Percentiles rank a stretch among this genome's conserved stretches.
phyloP scores from a whole-genome alignment of 805 yeast genomes.

The Dipodascopsis tothii region DNA sequence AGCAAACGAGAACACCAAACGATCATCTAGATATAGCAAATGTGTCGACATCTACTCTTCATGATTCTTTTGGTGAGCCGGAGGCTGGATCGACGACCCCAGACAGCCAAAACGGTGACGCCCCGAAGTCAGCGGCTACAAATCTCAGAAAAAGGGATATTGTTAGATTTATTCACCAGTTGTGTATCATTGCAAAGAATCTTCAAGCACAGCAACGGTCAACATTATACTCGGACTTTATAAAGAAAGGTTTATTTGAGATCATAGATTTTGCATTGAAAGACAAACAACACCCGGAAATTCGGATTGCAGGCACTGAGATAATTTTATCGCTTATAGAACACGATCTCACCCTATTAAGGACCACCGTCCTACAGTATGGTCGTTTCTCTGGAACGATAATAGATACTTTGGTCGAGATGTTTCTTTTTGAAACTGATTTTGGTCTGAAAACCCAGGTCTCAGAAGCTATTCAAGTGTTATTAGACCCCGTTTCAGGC shows the following conservation, averaged over 20 bases:
- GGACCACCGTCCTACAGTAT: constrained; percentile 8
- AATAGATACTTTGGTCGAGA: constrained; percentile 40
- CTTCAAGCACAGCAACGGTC: constrained; percentile 55
- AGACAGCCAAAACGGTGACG: too few species aligned
- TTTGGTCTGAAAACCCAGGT: constrained; percentile 75
- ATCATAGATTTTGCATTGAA: constrained; percentile 66
- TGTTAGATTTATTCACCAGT: constrained; percentile 70
- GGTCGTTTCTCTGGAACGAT: constrained; percentile 25
- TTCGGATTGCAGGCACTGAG: constrained; percentile 70
- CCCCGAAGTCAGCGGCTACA: neutral
- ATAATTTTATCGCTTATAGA: constrained; percentile 72
- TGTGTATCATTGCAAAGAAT: constrained; percentile 64
- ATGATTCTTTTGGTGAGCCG: too few species aligned
- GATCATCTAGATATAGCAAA: too few species aligned
- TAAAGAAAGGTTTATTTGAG: constrained; percentile 61
- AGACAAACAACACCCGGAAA: constrained; percentile 37
- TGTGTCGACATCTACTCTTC: too few species aligned
- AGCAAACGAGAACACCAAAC: too few species aligned
- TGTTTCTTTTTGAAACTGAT: constrained; percentile 55
- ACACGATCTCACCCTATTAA: constrained; percentile 49
- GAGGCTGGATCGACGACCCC: too few species aligned
- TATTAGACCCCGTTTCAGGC: constrained; percentile 50
- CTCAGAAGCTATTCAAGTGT: constrained; percentile 68
- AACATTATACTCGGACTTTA: constrained; percentile 54
- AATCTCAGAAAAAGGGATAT: constrained; percentile 48